Evolutionary conservation across 495 filamentous ascomycete genomes (phyloP).

Genomic region (Trichoderma virens): DNA sequence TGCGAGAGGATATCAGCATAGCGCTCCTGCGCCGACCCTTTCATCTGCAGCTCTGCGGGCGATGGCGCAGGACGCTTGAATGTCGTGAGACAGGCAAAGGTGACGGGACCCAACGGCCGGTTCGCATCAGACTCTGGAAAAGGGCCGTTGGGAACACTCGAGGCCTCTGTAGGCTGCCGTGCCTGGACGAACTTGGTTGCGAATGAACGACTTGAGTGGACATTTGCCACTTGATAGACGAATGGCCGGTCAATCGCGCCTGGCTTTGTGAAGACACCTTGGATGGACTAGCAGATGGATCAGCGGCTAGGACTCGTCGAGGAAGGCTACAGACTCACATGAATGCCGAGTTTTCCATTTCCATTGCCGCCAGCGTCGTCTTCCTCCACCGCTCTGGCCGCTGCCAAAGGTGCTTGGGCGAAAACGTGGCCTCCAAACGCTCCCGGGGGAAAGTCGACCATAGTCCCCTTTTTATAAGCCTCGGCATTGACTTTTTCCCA

Average conservation of each 20-base stretch:
- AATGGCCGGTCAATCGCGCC: conserved; percentile 49
- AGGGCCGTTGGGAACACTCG: conserved; percentile 22
- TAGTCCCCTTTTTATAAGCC: not conserved
- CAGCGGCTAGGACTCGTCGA: too few relatives aligned
- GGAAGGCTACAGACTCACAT: conserved; percentile 38
- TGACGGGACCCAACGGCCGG: conserved; percentile 37
- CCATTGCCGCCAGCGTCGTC: conserved; percentile 25
- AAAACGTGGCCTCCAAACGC: conserved; percentile 64
- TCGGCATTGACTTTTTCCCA: not conserved
- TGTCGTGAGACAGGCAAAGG: conserved; percentile 54
- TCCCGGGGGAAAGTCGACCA: conserved; percentile 8
- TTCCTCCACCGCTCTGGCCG: conserved; percentile 42
- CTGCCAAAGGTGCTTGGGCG: conserved; percentile 56
- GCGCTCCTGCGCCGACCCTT: conserved; percentile 28
- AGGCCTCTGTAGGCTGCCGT: conserved; percentile 36
- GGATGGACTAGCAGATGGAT: conserved; percentile 44
- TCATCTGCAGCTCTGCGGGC: conserved; percentile 23
- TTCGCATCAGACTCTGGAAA: conserved; percentile 26
- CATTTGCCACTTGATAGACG: conserved; percentile 46
- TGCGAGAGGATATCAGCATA: conserved; percentile 28
- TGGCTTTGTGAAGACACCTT: conserved; percentile 57
- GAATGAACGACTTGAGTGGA: conserved; percentile 51
- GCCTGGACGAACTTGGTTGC: conserved; percentile 53
- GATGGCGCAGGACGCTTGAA: conserved; percentile 44
- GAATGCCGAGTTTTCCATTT: conserved; percentile 39